Evolutionary conservation across 2,329 filamentous ascomycete genomes (phyloP).

Genomic region (Colletotrichum sp.): DNA sequence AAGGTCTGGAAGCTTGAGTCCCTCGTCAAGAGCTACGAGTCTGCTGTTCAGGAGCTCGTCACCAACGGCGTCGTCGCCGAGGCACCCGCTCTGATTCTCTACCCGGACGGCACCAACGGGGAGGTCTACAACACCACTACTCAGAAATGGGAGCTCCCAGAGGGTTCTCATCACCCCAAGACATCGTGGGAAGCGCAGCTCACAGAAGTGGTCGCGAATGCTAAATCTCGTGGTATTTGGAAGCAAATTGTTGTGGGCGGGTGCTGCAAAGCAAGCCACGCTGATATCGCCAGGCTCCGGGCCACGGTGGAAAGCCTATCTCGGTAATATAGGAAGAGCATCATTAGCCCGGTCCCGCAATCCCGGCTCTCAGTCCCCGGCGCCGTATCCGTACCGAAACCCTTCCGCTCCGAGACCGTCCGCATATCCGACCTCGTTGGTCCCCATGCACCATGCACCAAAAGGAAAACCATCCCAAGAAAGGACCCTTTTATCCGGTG

Average conservation of each 20-base stretch:
- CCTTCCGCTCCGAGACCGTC: not conserved
- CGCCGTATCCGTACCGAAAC: not conserved
- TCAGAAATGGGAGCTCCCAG: slow-evolving; percentile 59
- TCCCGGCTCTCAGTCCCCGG: not conserved
- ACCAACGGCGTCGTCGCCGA: slow-evolving; percentile 32
- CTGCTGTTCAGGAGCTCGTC: slow-evolving; percentile 43
- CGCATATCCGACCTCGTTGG: slow-evolving; percentile 1
- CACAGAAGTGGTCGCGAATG: slow-evolving; percentile 40
- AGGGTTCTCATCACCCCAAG: slow-evolving; percentile 24
- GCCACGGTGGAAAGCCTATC: slow-evolving; percentile 6
- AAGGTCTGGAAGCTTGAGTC: slow-evolving; percentile 65
- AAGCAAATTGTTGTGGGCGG: slow-evolving; percentile 53
- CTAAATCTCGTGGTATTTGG: slow-evolving; percentile 44
- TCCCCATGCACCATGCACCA: slow-evolving; percentile 8
- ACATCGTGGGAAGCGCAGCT: slow-evolving; percentile 52
- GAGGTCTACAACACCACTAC: slow-evolving; percentile 70
- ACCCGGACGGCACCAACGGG: slow-evolving; percentile 72
- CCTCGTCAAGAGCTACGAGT: slow-evolving; percentile 60
- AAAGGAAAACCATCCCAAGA: not conserved
- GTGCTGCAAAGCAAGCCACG: slow-evolving; percentile 53
- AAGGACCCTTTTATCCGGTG: slow-evolving; percentile 7
- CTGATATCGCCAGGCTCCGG: slow-evolving; percentile 22
- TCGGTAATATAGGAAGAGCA: not conserved
- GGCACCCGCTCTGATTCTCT: slow-evolving; percentile 64
- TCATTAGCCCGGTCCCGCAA: not conserved